These are phyloP conservation scores for Wallacemonas sp. DNA, from an alignment of 208 protist genomes.

Conservation along the genomic window DNA sequence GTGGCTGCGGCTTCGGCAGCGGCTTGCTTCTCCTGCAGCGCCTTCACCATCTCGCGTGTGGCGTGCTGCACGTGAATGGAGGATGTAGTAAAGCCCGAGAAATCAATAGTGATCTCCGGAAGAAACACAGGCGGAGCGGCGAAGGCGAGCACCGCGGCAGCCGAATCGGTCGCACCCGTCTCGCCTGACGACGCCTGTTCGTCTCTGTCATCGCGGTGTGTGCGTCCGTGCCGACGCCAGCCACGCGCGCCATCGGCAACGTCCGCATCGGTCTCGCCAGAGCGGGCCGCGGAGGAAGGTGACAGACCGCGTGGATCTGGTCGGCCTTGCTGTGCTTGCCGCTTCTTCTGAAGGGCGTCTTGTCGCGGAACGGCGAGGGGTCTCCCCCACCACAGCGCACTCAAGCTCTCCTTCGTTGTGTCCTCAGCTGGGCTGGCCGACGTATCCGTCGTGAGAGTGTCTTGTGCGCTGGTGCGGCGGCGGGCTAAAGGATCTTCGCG, in stretches of 20 bases:
- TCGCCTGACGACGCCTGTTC: slow-evolving; percentile 11
- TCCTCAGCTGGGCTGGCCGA: too few relatives aligned
- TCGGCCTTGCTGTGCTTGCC: neutral
- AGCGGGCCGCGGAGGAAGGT: too few relatives aligned
- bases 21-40: slow-evolving; percentile 25
- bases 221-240: neutral
- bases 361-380: neutral
- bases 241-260: neutral
- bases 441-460: too few relatives aligned
- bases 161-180: neutral
- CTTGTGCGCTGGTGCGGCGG: too few relatives aligned
- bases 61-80: slow-evolving; percentile 52
- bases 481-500: too few relatives aligned
- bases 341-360: slow-evolving; percentile 1
- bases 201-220: neutral
- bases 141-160: slow-evolving; percentile 26
- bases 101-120: slow-evolving; percentile 55
- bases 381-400: slow-evolving; percentile 17
- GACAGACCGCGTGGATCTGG: slow-evolving; percentile 8
- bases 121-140: slow-evolving; percentile 37
- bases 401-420: neutral
- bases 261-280: too few relatives aligned
- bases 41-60: slow-evolving; percentile 36
- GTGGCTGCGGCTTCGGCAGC: slow-evolving; percentile 10
- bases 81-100: slow-evolving; percentile 62